These are phyloP conservation scores for Botryotinia narcissicola DNA, from an alignment of 2,329 filamentous ascomycete species.

Conservation along the genomic window DNA sequence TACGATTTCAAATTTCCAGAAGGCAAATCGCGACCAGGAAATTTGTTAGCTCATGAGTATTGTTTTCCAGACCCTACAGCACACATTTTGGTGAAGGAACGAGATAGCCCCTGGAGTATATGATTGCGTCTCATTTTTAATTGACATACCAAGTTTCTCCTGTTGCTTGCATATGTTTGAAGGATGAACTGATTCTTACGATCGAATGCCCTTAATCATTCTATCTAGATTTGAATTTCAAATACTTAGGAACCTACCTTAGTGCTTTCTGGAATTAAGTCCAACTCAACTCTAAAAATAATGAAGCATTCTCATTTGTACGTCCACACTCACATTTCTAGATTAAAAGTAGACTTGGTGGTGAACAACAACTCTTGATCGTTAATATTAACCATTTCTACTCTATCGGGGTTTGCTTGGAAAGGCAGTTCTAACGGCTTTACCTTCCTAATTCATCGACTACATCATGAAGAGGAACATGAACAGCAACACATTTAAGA, in stretches of 20 bases:
- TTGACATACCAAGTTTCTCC: neutral
- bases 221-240: neutral
- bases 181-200: neutral
- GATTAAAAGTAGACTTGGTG: neutral
- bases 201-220: neutral
- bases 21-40: slow-evolving; percentile 62
- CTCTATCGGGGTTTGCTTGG: neutral
- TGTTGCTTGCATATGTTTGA: neutral
- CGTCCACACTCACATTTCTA: neutral
- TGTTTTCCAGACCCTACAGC: slow-evolving; percentile 23
- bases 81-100: slow-evolving; percentile 8
- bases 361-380: neutral
- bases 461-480: neutral
- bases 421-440: neutral
- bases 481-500: neutral
- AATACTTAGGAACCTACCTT: neutral
- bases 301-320: neutral
- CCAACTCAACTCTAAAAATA: neutral
- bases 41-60: slow-evolving; percentile 35
- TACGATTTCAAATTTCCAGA: slow-evolving; percentile 48
- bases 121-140: neutral
- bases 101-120: neutral
- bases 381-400: neutral
- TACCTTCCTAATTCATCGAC: neutral
- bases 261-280: neutral